A percentile compares a stretch with the other conserved stretches of the same genome.
phyloP scores from a whole-genome alignment of 495 filamentous ascomycete genomes.

The Neurospora cerealis region DNA sequence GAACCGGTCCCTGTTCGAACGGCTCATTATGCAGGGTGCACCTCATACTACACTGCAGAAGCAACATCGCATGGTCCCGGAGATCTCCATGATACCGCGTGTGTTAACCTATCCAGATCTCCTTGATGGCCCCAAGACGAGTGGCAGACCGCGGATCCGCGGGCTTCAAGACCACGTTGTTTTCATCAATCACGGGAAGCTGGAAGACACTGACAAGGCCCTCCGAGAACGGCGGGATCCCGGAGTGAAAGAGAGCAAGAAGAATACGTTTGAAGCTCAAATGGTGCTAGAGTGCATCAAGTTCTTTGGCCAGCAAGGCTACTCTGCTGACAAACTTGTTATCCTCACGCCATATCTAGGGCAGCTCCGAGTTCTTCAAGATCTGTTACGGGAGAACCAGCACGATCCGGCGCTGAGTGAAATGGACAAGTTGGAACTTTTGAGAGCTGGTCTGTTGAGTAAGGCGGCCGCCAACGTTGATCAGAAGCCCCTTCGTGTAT shows the following conservation, averaged over 20 bases:
- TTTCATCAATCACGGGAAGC: slow-evolving; percentile 54
- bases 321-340: slow-evolving; percentile 54
- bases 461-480: slow-evolving; percentile 39
- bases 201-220: slow-evolving; percentile 34
- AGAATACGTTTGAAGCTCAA: slow-evolving; percentile 58
- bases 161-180: slow-evolving; percentile 50
- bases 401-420: slow-evolving; percentile 55
- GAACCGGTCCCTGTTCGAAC: slow-evolving; percentile 63
- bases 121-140: slow-evolving; percentile 46
- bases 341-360: slow-evolving; percentile 68
- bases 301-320: slow-evolving; percentile 70
- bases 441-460: slow-evolving; percentile 54
- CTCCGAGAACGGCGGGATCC: slow-evolving; percentile 45
- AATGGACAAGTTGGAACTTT: slow-evolving; percentile 51
- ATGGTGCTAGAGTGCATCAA: slow-evolving; percentile 58
- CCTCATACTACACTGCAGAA: slow-evolving; percentile 46
- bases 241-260: slow-evolving; percentile 40
- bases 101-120: slow-evolving; percentile 56
- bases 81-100: slow-evolving; percentile 54
- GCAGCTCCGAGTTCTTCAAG: slow-evolving; percentile 51
- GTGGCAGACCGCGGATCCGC: slow-evolving; percentile 24
- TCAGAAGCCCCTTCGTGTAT: slow-evolving; percentile 47
- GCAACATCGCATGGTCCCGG: slow-evolving; percentile 64
- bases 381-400: slow-evolving; percentile 39
- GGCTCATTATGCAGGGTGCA: slow-evolving; percentile 47